These are phyloP conservation scores for Apiospora marii DNA, from an alignment of 2,329 filamentous ascomycete species.

Conservation along the genomic window DNA sequence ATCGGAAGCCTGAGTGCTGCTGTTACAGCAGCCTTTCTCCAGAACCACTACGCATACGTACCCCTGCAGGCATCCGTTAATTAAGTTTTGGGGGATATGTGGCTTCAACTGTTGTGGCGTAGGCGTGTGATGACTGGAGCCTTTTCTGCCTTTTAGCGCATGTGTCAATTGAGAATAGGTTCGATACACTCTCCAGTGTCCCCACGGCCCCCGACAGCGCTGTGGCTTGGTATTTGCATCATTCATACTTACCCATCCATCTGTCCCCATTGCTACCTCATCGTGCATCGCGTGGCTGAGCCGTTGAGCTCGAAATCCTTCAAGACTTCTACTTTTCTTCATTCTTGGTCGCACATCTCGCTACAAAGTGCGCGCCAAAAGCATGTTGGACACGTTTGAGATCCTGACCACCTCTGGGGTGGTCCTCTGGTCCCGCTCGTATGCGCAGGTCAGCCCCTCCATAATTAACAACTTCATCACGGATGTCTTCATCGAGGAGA, in stretches of 20 bases:
- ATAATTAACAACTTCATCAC: conserved; percentile 94
- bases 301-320: conserved; percentile 13
- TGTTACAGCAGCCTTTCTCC: conserved; percentile 2
- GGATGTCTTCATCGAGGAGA: conserved; percentile 98
- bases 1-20: neutral
- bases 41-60: neutral
- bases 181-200: neutral
- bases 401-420: conserved; percentile 96
- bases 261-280: conserved; percentile 20
- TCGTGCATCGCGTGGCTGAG: conserved; percentile 18
- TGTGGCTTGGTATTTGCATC: conserved; percentile 13
- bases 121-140: neutral
- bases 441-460: conserved; percentile 79
- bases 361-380: conserved; percentile 30
- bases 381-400: conserved; percentile 96
- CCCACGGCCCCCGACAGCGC: neutral
- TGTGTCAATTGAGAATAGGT: conserved; percentile 10
- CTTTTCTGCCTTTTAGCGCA: neutral
- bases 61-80: conserved; percentile 18
- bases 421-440: conserved; percentile 93
- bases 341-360: neutral
- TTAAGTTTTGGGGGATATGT: conserved; percentile 18
- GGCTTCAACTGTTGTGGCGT: conserved; percentile 16
- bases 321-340: neutral
- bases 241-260: neutral